Evolutionary conservation across 495 filamentous ascomycete species (phyloP).

Genomic region (Penicillium egyptiacum): DNA sequence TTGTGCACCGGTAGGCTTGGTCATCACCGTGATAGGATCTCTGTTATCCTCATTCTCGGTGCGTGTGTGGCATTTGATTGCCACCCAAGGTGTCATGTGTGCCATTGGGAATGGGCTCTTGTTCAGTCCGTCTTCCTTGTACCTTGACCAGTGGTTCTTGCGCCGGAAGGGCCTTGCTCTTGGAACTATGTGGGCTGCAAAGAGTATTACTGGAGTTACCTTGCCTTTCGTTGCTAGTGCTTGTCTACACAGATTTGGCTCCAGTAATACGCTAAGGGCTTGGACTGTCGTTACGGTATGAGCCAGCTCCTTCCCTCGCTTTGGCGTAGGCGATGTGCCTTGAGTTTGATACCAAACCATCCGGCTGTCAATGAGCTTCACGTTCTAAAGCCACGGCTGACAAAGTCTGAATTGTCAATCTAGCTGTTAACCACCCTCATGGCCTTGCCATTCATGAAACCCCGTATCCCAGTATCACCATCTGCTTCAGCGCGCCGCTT

Average conservation of each 20-base stretch:
- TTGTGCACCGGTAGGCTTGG: constrained; percentile 42
- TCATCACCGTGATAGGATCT: constrained; percentile 40
- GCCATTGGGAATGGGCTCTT: constrained; percentile 52
- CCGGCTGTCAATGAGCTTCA: neutral
- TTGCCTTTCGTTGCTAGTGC: constrained; percentile 55
- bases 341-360: neutral
- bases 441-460: constrained; percentile 57
- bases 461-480: constrained; percentile 51
- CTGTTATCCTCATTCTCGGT: constrained; percentile 52
- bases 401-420: neutral
- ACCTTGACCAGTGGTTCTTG: constrained; percentile 60
- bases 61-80: constrained; percentile 52
- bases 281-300: constrained; percentile 51
- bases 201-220: constrained; percentile 46
- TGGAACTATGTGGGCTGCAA: constrained; percentile 58
- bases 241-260: constrained; percentile 54
- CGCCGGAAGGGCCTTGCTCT: constrained; percentile 52
- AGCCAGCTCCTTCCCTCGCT: neutral
- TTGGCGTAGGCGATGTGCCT: neutral
- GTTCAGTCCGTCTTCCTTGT: constrained; percentile 53
- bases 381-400: neutral
- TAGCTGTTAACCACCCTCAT: constrained; percentile 51
- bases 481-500: constrained; percentile 35
- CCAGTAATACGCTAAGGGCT: constrained; percentile 52
- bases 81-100: constrained; percentile 56